Evolutionary conservation across 2,329 filamentous ascomycete genomes (phyloP).

Genomic region (Fusarium beomiforme): DNA sequence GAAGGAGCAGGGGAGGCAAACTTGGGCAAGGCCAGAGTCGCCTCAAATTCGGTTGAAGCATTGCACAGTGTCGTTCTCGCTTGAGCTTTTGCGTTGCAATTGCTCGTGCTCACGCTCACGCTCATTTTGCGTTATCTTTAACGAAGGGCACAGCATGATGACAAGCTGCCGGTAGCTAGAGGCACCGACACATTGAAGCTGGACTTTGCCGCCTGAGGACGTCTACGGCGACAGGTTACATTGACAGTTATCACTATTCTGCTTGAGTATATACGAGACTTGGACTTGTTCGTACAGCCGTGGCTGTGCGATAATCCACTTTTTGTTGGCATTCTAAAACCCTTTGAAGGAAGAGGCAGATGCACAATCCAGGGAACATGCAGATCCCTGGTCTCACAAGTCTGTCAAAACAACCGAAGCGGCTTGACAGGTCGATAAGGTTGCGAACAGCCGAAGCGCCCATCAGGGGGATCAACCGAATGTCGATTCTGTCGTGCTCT

Average conservation of each 20-base stretch:
- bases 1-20: slow-evolving; percentile 52
- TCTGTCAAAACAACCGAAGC: slow-evolving; percentile 32
- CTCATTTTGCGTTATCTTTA: not conserved
- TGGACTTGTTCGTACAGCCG: slow-evolving; percentile 7
- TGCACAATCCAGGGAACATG: slow-evolving; percentile 28
- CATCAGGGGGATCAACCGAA: slow-evolving; percentile 14
- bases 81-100: not conserved
- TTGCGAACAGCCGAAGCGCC: slow-evolving; percentile 24
- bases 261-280: slow-evolving; percentile 1
- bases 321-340: slow-evolving; percentile 10
- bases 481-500: not conserved
- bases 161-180: not conserved
- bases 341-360: not conserved
- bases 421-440: slow-evolving; percentile 29
- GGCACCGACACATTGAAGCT: not conserved
- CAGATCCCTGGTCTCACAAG: slow-evolving; percentile 26
- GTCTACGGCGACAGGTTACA: not conserved
- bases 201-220: not conserved
- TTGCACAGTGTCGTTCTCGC: not conserved
- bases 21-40: slow-evolving; percentile 69
- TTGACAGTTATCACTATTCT: slow-evolving; percentile 1
- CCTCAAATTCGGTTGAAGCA: slow-evolving; percentile 65
- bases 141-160: slow-evolving; percentile 1
- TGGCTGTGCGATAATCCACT: slow-evolving; percentile 10
- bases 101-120: not conserved